phyloP scores from a whole-genome alignment of 1,284 basidiomycete species.

The Leccinum olivaceoglutinosum region DNA sequence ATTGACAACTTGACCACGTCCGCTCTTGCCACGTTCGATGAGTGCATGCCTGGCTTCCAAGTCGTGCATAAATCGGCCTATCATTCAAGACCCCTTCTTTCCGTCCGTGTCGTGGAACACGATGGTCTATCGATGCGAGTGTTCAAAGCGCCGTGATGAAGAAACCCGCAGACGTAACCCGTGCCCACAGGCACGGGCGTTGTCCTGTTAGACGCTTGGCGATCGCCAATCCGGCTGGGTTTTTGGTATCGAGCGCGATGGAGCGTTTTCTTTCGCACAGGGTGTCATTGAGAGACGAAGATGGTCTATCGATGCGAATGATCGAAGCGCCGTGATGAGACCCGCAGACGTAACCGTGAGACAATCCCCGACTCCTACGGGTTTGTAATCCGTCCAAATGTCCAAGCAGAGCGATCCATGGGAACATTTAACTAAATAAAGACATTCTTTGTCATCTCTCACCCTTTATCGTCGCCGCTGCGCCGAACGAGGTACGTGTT shows the following conservation, averaged over 20 bases:
- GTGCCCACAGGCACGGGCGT: too few relatives aligned
- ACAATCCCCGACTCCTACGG: too few relatives aligned
- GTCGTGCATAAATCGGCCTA: conserved; percentile 58
- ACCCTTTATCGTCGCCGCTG: too few relatives aligned
- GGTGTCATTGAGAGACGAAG: conserved; percentile 39
- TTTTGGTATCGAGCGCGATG: conserved; percentile 63
- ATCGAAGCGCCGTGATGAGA: conserved; percentile 80
- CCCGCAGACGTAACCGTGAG: conserved; percentile 38
- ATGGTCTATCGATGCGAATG: conserved; percentile 66
- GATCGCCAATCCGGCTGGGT: conserved; percentile 46
- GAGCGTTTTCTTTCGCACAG: conserved; percentile 73
- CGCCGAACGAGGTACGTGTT: too few relatives aligned
- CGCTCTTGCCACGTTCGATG: conserved; percentile 57
- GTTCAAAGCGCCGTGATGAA: conserved; percentile 35
- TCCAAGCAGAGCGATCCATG: too few relatives aligned
- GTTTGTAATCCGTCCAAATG: too few relatives aligned
- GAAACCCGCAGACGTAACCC: too few relatives aligned
- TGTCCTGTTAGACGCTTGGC: conserved; percentile 35
- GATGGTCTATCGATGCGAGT: too few relatives aligned
- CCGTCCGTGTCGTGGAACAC: conserved; percentile 51
- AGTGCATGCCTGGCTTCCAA: conserved; percentile 78
- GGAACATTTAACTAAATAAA: too few relatives aligned
- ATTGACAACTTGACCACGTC: conserved; percentile 71
- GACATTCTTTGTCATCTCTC: too few relatives aligned
- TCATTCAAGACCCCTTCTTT: conserved; percentile 48